These are phyloP conservation scores for Chlamydomonas incerta DNA, from an alignment of 139 green algal species.

Conservation along the genomic window DNA sequence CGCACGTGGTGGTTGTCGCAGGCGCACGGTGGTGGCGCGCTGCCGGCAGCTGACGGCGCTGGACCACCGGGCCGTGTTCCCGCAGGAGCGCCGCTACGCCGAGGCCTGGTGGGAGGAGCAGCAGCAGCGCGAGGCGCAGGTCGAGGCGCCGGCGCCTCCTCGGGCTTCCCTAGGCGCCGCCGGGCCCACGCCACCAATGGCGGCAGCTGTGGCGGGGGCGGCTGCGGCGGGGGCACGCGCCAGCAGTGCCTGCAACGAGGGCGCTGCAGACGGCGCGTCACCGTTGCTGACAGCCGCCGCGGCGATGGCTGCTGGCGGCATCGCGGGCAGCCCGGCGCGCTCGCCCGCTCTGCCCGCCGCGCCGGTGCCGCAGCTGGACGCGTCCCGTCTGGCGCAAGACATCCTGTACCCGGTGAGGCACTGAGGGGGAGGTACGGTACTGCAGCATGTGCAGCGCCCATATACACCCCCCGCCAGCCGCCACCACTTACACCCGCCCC, in stretches of 20 bases:
- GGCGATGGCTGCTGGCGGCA: too few relatives aligned
- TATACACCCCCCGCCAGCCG: too few relatives aligned
- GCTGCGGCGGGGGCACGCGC: neutral
- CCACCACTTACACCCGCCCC: too few relatives aligned
- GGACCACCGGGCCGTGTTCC: slow-evolving; percentile 15
- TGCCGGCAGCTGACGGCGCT: slow-evolving; percentile 28
- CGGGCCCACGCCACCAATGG: neutral
- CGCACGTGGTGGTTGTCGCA: too few relatives aligned
- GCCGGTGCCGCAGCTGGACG: neutral
- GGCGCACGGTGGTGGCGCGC: slow-evolving; percentile 30
- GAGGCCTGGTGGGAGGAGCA: slow-evolving; percentile 27
- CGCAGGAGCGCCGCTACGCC: slow-evolving; percentile 26
- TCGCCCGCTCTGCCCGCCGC: too few relatives aligned
- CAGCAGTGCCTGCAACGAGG: neutral
- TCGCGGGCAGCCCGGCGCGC: too few relatives aligned
- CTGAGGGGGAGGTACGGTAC: too few relatives aligned
- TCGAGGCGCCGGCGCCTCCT: too few relatives aligned
- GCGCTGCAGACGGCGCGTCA: neutral
- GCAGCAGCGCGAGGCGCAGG: too few relatives aligned
- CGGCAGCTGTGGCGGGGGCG: neutral
- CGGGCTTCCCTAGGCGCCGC: too few relatives aligned
- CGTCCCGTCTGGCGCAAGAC: neutral
- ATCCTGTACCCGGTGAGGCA: slow-evolving; percentile 34
- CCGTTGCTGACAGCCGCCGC: too few relatives aligned
- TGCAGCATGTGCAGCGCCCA: too few relatives aligned